These are phyloP conservation scores for Scytalidium lignicola DNA, from an alignment of 2,329 filamentous ascomycete species.

Conservation along the genomic window DNA sequence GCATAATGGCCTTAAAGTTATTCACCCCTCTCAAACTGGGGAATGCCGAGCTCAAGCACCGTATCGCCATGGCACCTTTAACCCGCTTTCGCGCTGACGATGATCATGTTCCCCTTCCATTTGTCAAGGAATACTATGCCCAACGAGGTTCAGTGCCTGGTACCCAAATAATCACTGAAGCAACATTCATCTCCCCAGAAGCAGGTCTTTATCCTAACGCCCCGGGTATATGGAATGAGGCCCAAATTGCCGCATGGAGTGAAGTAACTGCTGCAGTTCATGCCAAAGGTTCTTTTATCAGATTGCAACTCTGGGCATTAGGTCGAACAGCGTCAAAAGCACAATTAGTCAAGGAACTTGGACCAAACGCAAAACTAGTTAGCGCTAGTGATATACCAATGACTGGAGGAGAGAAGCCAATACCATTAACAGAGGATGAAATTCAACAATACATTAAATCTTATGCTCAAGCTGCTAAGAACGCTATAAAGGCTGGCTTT, in stretches of 20 bases:
- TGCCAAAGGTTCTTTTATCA: slow-evolving; percentile 49
- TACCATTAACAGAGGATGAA: slow-evolving; percentile 29
- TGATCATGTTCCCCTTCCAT: slow-evolving; percentile 34
- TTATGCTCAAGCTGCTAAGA: slow-evolving; percentile 22
- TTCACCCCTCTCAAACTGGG: slow-evolving; percentile 36
- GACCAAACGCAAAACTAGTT: slow-evolving; percentile 1
- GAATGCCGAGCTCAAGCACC: slow-evolving; percentile 30
- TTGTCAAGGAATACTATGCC: slow-evolving; percentile 42
- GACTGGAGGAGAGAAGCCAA: slow-evolving; percentile 6
- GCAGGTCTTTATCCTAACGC: slow-evolving; percentile 41
- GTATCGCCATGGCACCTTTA: slow-evolving; percentile 48
- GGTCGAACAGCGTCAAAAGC: slow-evolving; percentile 34
- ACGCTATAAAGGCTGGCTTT: slow-evolving; percentile 48
- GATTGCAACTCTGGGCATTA: slow-evolving; percentile 52
- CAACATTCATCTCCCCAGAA: slow-evolving; percentile 37
- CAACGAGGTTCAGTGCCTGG: slow-evolving; percentile 42
- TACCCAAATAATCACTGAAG: slow-evolving; percentile 49
- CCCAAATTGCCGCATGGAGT: slow-evolving; percentile 50
- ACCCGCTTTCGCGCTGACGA: slow-evolving; percentile 43
- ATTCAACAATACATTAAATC: slow-evolving; percentile 28
- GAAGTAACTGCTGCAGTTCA: slow-evolving; percentile 52
- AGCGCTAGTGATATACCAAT: slow-evolving; percentile 8
- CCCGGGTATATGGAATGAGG: slow-evolving; percentile 47
- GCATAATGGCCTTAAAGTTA: slow-evolving; percentile 16
- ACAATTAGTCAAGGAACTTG: slow-evolving; percentile 6